These are phyloP conservation scores for Neohortaea acidophila DNA, from an alignment of 495 filamentous ascomycete species.

Conservation along the genomic window DNA sequence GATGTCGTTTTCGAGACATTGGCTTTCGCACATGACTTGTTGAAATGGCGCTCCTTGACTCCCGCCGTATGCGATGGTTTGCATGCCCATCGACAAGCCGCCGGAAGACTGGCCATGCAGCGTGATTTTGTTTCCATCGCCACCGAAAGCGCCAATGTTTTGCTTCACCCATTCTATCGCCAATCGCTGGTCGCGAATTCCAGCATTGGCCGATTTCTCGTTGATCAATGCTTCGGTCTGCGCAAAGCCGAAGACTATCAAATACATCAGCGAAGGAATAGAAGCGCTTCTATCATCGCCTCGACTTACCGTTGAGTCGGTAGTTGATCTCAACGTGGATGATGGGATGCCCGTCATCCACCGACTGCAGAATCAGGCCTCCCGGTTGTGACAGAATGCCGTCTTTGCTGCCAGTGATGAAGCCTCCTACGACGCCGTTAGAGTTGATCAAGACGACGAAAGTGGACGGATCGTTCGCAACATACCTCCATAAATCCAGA, in stretches of 20 bases:
- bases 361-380: neutral
- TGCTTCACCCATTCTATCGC: constrained; percentile 23
- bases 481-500: neutral
- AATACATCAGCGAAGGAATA: neutral
- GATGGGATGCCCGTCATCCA: neutral
- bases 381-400: neutral
- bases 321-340: neutral
- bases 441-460: neutral
- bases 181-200: constrained; percentile 23
- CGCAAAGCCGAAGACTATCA: neutral
- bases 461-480: neutral
- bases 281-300: neutral
- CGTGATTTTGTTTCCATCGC: constrained; percentile 36
- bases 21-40: constrained; percentile 3
- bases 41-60: constrained; percentile 6
- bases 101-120: constrained; percentile 65
- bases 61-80: constrained; percentile 3
- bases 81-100: too few relatives aligned
- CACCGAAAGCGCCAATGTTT: constrained; percentile 25
- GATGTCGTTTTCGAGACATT: neutral
- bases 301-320: neutral
- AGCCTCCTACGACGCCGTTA: neutral
- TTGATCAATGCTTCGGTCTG: constrained; percentile 9
- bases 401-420: constrained; percentile 1
- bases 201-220: constrained; percentile 45